A percentile compares a stretch with the other conserved stretches of the same genome.
Conservation (phyloP, 352 stramenopile species). For the Globisporangium megalacanthum region DNA sequence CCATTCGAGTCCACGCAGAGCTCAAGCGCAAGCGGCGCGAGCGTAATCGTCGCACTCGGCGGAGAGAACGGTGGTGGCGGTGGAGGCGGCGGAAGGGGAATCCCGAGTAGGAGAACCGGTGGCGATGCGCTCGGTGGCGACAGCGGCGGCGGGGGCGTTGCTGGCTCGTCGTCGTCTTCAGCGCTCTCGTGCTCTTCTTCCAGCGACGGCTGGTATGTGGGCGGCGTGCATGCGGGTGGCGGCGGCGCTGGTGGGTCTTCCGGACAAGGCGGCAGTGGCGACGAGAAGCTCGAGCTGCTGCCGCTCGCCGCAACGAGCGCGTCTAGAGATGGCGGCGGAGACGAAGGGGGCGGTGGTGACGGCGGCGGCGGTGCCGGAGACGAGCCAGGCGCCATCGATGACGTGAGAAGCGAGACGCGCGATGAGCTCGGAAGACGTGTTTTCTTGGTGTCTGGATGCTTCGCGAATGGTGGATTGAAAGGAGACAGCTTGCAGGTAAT, state of each 20-base stretch:
- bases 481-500: too few relatives aligned
- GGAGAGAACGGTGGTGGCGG: constrained; percentile 62
- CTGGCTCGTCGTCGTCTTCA: constrained; percentile 29
- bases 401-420: not conserved
- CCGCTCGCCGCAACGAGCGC: constrained; percentile 3
- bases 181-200: constrained; percentile 38
- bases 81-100: constrained; percentile 15
- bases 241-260: constrained; percentile 59
- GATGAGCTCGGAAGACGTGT: not conserved
- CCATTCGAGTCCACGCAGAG: not conserved
- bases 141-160: constrained; percentile 40
- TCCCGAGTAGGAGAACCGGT: constrained; percentile 2
- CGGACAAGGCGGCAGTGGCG: constrained; percentile 62
- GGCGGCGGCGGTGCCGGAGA: constrained; percentile 4
- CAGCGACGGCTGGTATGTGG: constrained; percentile 50
- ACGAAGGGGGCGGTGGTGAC: not conserved
- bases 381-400: constrained; percentile 1
- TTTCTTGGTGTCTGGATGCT: too few relatives aligned
- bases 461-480: too few relatives aligned
- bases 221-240: constrained; percentile 54
- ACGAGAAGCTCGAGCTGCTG: constrained; percentile 68
- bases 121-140: constrained; percentile 31
- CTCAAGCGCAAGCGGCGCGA: not conserved
- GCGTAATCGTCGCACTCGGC: constrained; percentile 30
- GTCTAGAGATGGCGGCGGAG: not conserved